Evolutionary conservation across 352 stramenopile genomes (phyloP).

Genomic region (Paralagenidium karlingii): DNA sequence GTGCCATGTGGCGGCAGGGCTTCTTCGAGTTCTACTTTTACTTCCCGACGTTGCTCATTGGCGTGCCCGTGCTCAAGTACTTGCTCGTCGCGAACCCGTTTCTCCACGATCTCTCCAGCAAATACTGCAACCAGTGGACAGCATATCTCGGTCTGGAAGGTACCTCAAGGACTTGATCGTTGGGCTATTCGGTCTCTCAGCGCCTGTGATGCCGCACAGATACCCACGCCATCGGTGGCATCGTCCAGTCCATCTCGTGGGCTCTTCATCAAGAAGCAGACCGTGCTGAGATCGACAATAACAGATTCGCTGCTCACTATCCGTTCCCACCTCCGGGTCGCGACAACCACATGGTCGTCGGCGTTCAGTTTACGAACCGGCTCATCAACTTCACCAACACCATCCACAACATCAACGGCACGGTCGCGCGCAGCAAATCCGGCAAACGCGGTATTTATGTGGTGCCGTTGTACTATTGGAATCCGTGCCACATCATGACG

Average conservation of each 20-base stretch:
- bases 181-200: conserved; percentile 14
- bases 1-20: conserved; percentile 21
- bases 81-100: conserved; percentile 25
- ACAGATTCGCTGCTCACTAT: conserved; percentile 5
- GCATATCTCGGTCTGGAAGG: conserved; percentile 16
- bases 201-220: too few species aligned
- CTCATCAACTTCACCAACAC: conserved; percentile 24
- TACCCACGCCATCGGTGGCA: too few species aligned
- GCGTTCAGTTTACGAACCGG: conserved; percentile 16
- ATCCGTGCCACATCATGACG: conserved; percentile 25
- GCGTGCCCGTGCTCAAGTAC: conserved; percentile 25
- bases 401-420: conserved; percentile 24
- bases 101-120: conserved; percentile 18
- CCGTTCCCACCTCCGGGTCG: neutral
- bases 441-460: conserved; percentile 27
- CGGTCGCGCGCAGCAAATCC: conserved; percentile 18
- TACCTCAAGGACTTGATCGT: conserved; percentile 19
- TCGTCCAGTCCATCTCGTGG: conserved; percentile 1
- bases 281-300: conserved; percentile 1
- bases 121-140: conserved; percentile 23
- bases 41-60: conserved; percentile 16
- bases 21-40: conserved; percentile 19
- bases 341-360: conserved; percentile 8
- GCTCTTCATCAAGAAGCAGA: neutral
- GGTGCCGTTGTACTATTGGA: conserved; percentile 18